Conservation (phyloP, 2,329 filamentous ascomycete species). For the Phyllosticta capitalensis region DNA sequence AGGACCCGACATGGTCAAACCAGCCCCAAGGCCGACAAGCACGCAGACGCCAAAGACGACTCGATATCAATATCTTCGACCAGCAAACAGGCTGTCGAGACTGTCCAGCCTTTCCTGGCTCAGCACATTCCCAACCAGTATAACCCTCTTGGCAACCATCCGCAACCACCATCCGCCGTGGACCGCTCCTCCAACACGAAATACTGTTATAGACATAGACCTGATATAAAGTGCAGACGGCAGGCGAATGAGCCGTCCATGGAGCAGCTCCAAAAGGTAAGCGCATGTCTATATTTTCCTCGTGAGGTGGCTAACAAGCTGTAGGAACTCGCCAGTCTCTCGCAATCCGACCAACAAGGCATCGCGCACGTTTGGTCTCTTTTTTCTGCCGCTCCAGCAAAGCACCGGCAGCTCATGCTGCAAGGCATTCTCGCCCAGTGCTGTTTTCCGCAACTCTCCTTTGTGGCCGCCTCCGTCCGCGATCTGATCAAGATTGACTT, state of each 20-base stretch:
- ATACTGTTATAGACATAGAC: slow-evolving; percentile 91
- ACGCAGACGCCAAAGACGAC: slow-evolving; percentile 21
- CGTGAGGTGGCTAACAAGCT: slow-evolving; percentile 17
- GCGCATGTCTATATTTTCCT: slow-evolving; percentile 22
- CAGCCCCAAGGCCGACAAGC: slow-evolving; percentile 13
- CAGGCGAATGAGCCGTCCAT: slow-evolving; percentile 94
- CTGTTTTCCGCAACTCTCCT: slow-evolving; percentile 94
- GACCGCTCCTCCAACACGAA: slow-evolving; percentile 57
- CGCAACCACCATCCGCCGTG: slow-evolving; percentile 29
- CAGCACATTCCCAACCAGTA: slow-evolving; percentile 87
- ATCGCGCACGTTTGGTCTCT: slow-evolving; percentile 97
- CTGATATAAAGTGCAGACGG: slow-evolving; percentile 85
- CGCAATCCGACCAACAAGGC: slow-evolving; percentile 80
- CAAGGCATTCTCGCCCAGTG: slow-evolving; percentile 94
- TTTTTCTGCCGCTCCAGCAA: slow-evolving; percentile 89
- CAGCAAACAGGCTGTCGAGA: slow-evolving; percentile 61
- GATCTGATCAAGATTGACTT: slow-evolving; percentile 98
- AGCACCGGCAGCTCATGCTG: slow-evolving; percentile 91
- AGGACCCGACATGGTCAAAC: slow-evolving; percentile 23
- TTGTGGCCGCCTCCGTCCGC: slow-evolving; percentile 79
- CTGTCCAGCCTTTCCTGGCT: slow-evolving; percentile 78
- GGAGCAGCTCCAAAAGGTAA: slow-evolving; percentile 81
- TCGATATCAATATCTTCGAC: slow-evolving; percentile 33
- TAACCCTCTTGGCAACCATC: slow-evolving; percentile 52
- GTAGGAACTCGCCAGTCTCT: slow-evolving; percentile 71